Base-by-base conservation (phyloP, 345 rosid genomes). In the Populus davidiana region DNA sequence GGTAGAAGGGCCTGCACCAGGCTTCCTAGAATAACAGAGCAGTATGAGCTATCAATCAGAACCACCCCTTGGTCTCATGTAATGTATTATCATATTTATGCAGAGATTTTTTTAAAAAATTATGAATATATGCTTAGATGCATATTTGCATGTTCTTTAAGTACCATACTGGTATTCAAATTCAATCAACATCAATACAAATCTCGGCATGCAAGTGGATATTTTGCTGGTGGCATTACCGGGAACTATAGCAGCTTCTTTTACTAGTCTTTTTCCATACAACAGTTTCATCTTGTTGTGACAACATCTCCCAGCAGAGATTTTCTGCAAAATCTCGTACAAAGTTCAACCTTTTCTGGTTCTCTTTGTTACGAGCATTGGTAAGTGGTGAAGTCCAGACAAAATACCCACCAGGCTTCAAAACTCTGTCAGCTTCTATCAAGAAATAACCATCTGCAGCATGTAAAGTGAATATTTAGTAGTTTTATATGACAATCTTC, bases 361-460 rank as follows among this genome's bases (percentile, higher is more conserved):
- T 89, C 31, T 87, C 91, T 74, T 91, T 95, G 80, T 86, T 89
- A 52, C 92, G 93, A 79, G 97, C 88, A 78, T 88, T 90, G 70
- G 93, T 91, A 67, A 92, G 90, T 8, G 98, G 97, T 25, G 98
- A 92, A 75, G 97, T 96, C 99, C 99, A 96, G 63, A 94, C 99
- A 88, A 96, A 94, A 80, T 91, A 96, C 69, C 99, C 99, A 79
- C 99, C 97, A 1, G 99, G 98, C 86, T 86, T 93, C 70, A 96
- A 84, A 79, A 96, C 93, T 83, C 99, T 91, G 85, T 96, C 98
- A 23, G 82, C 86, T 86, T 96, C 99, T 29, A 96, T 80, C 80
- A 96, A 86, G 81, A 85, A 87, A 83, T 89, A 83, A 9, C 99
- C 99, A 73, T 90, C 99, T 96, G 90, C 56, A 80, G 21, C 18